Percentiles rank a stretch among this genome's conserved stretches.
phyloP scores from a whole-genome alignment of 768 basidiomycete species.

The Pleurotus pulmonarius region DNA sequence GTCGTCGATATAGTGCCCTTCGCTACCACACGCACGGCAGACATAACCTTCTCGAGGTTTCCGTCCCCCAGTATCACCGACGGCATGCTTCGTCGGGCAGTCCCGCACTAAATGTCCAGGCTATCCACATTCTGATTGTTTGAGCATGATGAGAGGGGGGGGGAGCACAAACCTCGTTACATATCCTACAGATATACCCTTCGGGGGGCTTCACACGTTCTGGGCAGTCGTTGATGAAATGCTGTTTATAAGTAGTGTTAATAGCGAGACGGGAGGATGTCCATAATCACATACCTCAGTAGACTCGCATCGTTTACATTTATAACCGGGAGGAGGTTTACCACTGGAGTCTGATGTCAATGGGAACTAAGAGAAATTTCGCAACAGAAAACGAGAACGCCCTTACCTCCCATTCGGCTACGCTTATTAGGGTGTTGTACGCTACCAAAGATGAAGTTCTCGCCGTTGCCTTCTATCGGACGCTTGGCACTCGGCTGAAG shows the following conservation, averaged over 20 bases:
- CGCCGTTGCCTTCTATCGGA: conserved; percentile 39
- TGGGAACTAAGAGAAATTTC: conserved; percentile 4
- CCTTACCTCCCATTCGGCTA: conserved; percentile 44
- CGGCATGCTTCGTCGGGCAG: conserved; percentile 75
- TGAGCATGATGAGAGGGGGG: not conserved
- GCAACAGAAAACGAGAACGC: not conserved
- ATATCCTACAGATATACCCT: conserved; percentile 85
- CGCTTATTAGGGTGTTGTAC: conserved; percentile 57
- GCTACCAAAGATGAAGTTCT: conserved; percentile 71
- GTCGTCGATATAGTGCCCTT: conserved; percentile 82
- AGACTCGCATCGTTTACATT: conserved; percentile 74
- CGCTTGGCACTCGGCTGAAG: conserved; percentile 48
- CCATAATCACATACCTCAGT: conserved; percentile 47
- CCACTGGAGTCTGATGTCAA: conserved; percentile 38
- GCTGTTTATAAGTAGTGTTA: conserved; percentile 35
- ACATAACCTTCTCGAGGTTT: conserved; percentile 85
- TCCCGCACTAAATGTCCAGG: conserved; percentile 86
- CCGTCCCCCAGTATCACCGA: conserved; percentile 78
- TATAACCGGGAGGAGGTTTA: conserved; percentile 69
- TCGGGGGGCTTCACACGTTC: conserved; percentile 75
- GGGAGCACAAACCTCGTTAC: conserved; percentile 51
- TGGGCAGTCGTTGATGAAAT: conserved; percentile 75
- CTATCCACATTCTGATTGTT: conserved; percentile 23
- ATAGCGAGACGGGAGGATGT: not conserved
- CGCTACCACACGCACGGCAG: conserved; percentile 89